Base-by-base conservation (phyloP, 129 eudicot species). In the Helichrysum umbraculigerum region DNA sequence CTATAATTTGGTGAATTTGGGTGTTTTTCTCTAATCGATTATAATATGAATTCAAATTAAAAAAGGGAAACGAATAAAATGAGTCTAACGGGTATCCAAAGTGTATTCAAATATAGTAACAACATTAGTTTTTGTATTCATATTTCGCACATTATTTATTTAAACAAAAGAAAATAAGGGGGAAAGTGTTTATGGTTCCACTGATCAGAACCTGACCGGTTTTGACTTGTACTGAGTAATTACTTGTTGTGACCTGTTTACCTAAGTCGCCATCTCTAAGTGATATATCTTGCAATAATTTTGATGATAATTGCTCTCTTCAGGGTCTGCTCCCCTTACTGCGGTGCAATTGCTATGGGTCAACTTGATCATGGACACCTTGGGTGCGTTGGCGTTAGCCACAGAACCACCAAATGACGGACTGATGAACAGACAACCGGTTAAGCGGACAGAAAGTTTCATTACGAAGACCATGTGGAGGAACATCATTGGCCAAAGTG, bases 331-430 rank as follows among this genome's bases (percentile, higher is more conserved):
- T 2, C 74, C 74, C 12, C 61, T 70, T 4, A 70, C 60, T 4
- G 74, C 74, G 25, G 74, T 70, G 61, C 74, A 70, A 70, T 50
- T 70, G 60, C 25, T 70, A 44, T 70, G 74, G 74, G 74, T 70
- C 57, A 70, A 70, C 74, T 14, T 70, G 60, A 70, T 70, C 39
- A 44, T 70, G 74, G 74, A 70, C 74, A 70, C 74, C 3, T 47
- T 70, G 74, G 74, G 74, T 50, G 74, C 74, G 7, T 50, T 70
- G n/a, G 62, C 74, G 9, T 39, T 70, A 34, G 74, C 74, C 17
- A 70, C 62, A 12, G 74, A 70, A 70, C 74, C 74, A 16, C 74
- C 74, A 7, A 50, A 50, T 30, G 74, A 70, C 8, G 62, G 74
- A 29, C 74, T 50, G 14, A 70, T 70, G 74, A 47, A 47, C 14